Conservation (phyloP, 1,139 yeast genomes). For the Pichia sp. region DNA sequence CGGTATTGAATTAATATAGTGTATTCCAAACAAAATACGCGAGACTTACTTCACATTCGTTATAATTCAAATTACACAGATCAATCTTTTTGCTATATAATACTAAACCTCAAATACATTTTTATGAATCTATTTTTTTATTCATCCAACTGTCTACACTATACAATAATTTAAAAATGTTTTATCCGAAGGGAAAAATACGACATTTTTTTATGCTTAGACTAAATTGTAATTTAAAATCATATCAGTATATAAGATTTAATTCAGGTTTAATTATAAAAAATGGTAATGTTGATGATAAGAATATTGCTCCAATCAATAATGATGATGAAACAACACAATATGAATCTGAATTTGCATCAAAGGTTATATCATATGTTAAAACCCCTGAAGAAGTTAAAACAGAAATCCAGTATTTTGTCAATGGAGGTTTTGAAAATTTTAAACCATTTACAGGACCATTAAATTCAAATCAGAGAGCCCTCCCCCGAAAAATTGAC, state of each 20-base stretch:
- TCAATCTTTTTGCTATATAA: neutral
- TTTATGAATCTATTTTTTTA: neutral
- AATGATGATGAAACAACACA: neutral
- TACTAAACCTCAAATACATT: neutral
- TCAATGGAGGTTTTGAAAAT: conserved; percentile 2
- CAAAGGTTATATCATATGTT: conserved; percentile 2
- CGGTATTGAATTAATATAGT: neutral
- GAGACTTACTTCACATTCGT: too few species aligned
- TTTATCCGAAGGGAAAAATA: conserved; percentile 1
- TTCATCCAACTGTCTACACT: neutral
- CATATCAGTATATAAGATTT: neutral
- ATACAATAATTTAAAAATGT: neutral
- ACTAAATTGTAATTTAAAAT: neutral
- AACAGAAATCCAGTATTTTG: conserved; percentile 2
- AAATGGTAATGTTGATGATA: neutral
- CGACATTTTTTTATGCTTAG: neutral
- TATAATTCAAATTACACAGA: neutral
- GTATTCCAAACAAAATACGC: neutral
- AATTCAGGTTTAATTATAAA: neutral
- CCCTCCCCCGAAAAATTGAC: neutral
- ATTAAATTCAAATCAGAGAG: neutral
- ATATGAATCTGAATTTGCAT: neutral
- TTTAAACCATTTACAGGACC: conserved; percentile 2
- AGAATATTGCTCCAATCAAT: neutral
- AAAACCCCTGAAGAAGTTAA: conserved; percentile 1